Evolutionary conservation across 192 early-diverging fungal genomes (phyloP).

Genomic region (Haplosporangium gracile): DNA sequence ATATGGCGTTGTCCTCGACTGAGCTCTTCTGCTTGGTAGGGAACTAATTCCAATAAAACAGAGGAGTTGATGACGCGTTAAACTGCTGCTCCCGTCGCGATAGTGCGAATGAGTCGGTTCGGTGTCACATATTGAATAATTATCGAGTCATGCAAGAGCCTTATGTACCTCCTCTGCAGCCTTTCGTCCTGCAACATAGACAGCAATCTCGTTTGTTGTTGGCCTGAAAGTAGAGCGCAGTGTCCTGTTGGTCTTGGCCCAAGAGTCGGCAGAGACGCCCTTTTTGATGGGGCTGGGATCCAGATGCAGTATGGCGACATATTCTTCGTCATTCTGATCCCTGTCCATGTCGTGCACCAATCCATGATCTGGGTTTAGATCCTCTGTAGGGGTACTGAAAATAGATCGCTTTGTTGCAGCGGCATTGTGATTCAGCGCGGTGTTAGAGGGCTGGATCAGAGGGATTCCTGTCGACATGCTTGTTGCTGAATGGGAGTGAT

Average conservation of each 20-base stretch:
- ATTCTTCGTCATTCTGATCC: constrained; percentile 21
- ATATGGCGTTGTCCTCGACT: constrained; percentile 34
- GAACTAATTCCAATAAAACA: constrained; percentile 12
- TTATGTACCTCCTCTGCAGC: constrained; percentile 51
- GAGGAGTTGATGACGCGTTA: background rate
- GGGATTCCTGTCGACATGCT: constrained; percentile 37
- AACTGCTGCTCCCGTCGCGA: background rate
- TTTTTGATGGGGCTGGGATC: constrained; percentile 48
- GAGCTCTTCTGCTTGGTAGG: constrained; percentile 28
- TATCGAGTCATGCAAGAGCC: background rate
- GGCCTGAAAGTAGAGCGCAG: constrained; percentile 36
- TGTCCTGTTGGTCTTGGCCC: constrained; percentile 37
- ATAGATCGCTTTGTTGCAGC: constrained; percentile 18
- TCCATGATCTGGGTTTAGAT: background rate
- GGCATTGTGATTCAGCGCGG: constrained; percentile 15
- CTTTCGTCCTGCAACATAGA: constrained; percentile 52
- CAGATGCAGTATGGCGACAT: constrained; percentile 21
- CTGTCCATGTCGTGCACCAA: background rate
- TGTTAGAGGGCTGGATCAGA: constrained; percentile 41
- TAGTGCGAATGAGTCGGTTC: background rate
- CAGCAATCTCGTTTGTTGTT: constrained; percentile 46
- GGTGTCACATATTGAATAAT: background rate
- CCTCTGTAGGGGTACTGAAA: constrained; percentile 38
- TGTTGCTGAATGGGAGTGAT: background rate
- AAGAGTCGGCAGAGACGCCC: constrained; percentile 20